Base-by-base conservation (phyloP, 2,329 filamentous ascomycete species). In the Colletotrichum plurivorum region DNA sequence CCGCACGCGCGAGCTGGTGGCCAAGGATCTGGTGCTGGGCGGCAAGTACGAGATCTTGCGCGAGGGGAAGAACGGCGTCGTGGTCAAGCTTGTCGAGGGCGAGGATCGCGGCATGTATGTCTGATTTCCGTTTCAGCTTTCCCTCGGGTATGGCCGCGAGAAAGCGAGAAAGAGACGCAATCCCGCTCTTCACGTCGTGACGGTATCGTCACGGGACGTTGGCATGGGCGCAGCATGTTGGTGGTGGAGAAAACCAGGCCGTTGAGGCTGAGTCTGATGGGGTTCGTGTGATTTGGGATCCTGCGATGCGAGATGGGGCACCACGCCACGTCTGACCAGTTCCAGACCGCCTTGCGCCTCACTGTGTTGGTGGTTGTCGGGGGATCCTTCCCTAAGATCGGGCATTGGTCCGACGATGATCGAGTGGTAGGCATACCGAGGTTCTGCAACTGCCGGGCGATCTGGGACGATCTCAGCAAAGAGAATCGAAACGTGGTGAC, bases 1-100 rank as follows among this genome's bases (percentile, higher is more conserved):
- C 43, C 87, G 96, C 71, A 99, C 96, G n/a, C 90, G 95, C 71
- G 96, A 99, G 81, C 79, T 99, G 60, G 97, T 97, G 1, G 93
- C 97, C 72, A 99, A 99, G 83, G 96, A 98, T 79, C 85, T 98
- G 46, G 95, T 96, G 76, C 84, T 95, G 39, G 90, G 93, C 13
- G 94, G 94, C 2, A 92, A 92, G 78, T 98, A 97, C 77, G 87
- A 89, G 71, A 87, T 95, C 70, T 76, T 80, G 56, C 79, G 78
- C 65, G 79, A 78, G 41, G 77, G 78, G 39, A 81, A 79, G 70
- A 62, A 76, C n/a, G 79, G 80, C 31, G 76, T 84, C 5, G 80
- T 80, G 2, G 78, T 87, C 20, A 81, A 81, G 73, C 73, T 86
- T 71, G 81, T 83, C 71, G 79, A 82, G 71, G 79, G 81, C 2